Base-by-base conservation (phyloP, 1,139 yeast genomes). In the Hyphopichia fennica region DNA sequence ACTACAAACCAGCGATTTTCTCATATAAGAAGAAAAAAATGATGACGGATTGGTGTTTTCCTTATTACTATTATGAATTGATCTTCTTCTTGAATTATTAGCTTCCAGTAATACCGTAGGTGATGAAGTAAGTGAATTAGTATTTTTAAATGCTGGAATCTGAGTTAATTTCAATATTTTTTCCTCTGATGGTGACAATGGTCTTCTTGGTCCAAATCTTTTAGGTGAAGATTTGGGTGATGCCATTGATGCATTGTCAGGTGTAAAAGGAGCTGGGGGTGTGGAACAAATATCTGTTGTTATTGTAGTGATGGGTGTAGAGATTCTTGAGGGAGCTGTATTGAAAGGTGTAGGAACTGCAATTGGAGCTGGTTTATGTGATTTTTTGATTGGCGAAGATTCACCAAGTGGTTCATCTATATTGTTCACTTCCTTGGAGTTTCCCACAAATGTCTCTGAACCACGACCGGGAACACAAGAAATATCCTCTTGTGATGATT, bases 151-250 rank as follows among this genome's bases (percentile, higher is more conserved):
- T 9, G 54, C 52, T 10, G 72, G 72, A 13, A 67, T 67, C 41
- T 50, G 54, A 3, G 72, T 67, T 38, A 54, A 51, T 30, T 53
- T 56, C 38, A 65, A 52, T n/a, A 65, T 50, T 42, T 51, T 55
- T 37, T 56, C 57, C 46, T 65, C 70, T n/a, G 60, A 56, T 1
- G 66, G 58, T 3, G 70, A 60, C 41, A 60, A 48, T 3, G 62
- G 60, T 32, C 69, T 48, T 38, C 66, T 49, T 8, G 67, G 14
- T 40, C 36, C 37, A 41, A 45, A n/a, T 37, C 38, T 34, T 11
- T 20, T 30, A 10, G 36, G 34, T 16, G 37, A 34, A 7, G 41
- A 29, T 13, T n/a, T 40, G n/a, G 41, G 32, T 3, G 45, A 38
- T 29, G 39, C 20, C 2, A 20, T 10, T 3, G 40, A 31, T 22